Evolutionary conservation across 2,329 filamentous ascomycete species (phyloP).

Genomic region (Dactylellina drechsleri): DNA sequence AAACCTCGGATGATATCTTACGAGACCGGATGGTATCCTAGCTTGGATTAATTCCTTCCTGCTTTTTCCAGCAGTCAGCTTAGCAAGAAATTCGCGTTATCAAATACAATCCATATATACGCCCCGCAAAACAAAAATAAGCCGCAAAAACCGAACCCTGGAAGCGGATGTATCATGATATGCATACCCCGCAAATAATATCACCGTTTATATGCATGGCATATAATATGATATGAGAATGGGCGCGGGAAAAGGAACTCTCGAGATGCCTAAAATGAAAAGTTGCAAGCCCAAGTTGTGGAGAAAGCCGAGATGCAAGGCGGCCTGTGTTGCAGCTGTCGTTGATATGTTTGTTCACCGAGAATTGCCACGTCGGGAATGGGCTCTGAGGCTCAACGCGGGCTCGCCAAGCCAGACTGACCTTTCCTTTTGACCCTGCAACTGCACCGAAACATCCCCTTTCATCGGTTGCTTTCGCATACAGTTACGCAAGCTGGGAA

Average conservation of each 20-base stretch:
- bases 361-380: constrained; percentile 20
- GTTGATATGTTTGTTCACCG: constrained; percentile 23
- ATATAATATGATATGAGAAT: too few species aligned
- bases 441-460: constrained; percentile 3
- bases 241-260: constrained; percentile 17
- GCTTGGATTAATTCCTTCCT: too few species aligned
- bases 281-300: background rate
- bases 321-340: constrained; percentile 29
- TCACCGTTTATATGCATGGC: constrained; percentile 29
- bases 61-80: constrained; percentile 24
- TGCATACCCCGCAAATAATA: constrained; percentile 53
- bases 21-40: too few species aligned
- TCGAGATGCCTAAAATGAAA: constrained; percentile 51
- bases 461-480: constrained; percentile 51
- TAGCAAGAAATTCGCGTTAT: constrained; percentile 12
- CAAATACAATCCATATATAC: too few species aligned
- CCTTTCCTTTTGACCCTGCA: background rate
- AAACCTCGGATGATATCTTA: too few species aligned
- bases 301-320: too few species aligned
- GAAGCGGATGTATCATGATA: constrained; percentile 55
- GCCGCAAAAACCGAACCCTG: constrained; percentile 23
- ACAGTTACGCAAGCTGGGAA: constrained; percentile 48
- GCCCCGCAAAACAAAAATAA: too few species aligned
- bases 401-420: background rate
- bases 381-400: constrained; percentile 38